These are phyloP conservation scores for Stemphylium beticola DNA, from an alignment of 2,329 filamentous ascomycete species.

Conservation along the genomic window DNA sequence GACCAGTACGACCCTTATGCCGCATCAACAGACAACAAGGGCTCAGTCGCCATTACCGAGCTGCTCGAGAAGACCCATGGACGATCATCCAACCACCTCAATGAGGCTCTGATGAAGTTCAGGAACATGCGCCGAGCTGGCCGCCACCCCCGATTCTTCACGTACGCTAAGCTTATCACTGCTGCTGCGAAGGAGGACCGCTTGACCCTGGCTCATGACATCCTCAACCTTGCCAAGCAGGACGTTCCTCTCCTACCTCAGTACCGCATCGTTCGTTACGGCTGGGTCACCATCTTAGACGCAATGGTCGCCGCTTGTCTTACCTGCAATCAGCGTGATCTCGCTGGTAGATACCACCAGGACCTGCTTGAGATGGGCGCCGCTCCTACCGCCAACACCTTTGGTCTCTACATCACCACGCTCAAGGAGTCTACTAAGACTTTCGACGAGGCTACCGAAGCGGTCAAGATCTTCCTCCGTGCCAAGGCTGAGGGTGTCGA, in stretches of 20 bases:
- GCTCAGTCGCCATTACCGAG: conserved; percentile 88
- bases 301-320: conserved; percentile 95
- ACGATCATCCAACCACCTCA: conserved; percentile 73
- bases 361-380: conserved; percentile 90
- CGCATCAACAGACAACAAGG: conserved; percentile 89
- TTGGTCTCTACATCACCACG: conserved; percentile 98
- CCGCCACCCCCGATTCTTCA: conserved; percentile 92
- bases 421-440: conserved; percentile 97
- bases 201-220: conserved; percentile 81
- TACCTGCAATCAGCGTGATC: conserved; percentile 76
- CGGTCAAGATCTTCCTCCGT: conserved; percentile 95
- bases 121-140: conserved; percentile 92
- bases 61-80: conserved; percentile 82
- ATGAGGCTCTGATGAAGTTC: conserved; percentile 82
- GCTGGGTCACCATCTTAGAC: conserved; percentile 95
- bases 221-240: conserved; percentile 84
- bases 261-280: conserved; percentile 87
- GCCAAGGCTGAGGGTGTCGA: conserved; percentile 93
- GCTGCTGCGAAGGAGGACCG: conserved; percentile 86
- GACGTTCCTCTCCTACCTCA: conserved; percentile 86
- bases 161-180: conserved; percentile 92
- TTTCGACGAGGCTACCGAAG: conserved; percentile 95
- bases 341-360: conserved; percentile 87
- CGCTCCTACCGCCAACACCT: conserved; percentile 94
- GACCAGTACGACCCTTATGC: conserved; percentile 92